Percentiles rank a stretch among this genome's conserved stretches.
Conservation (phyloP, 495 filamentous ascomycete species). For the Podospora appendiculata region DNA sequence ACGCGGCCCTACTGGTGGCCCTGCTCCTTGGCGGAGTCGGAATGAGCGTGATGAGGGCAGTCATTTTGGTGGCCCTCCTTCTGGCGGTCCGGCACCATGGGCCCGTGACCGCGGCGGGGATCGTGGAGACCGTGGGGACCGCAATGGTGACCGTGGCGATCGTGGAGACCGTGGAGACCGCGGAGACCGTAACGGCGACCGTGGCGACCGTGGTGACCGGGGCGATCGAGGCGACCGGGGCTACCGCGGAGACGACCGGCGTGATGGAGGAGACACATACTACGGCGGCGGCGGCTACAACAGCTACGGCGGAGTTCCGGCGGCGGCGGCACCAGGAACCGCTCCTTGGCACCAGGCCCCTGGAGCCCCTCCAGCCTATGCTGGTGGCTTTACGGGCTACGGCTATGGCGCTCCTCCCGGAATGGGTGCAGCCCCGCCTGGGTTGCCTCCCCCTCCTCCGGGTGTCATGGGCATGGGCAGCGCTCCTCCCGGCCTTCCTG, state of each 20-base stretch:
- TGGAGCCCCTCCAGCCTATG: constrained; percentile 44
- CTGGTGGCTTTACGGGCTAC: constrained; percentile 49
- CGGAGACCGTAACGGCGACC: constrained; percentile 3
- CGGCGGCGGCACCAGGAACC: constrained; percentile 46
- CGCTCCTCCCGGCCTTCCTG: constrained; percentile 53
- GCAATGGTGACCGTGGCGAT: constrained; percentile 16
- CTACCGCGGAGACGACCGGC: constrained; percentile 11
- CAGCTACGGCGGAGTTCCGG: constrained; percentile 22
- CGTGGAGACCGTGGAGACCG: constrained; percentile 40
- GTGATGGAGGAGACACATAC: constrained; percentile 37
- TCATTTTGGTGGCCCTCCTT: constrained; percentile 20
- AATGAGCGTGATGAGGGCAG: constrained; percentile 33
- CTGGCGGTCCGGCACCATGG: constrained; percentile 39
- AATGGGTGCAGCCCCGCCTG: constrained; percentile 41
- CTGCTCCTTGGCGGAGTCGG: constrained; percentile 66
- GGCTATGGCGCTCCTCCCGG: constrained; percentile 56
- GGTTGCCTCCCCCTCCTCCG: constrained; percentile 55
- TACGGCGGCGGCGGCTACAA: constrained; percentile 24
- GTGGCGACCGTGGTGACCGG: not conserved
- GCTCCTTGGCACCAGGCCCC: constrained; percentile 65
- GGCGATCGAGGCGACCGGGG: constrained; percentile 23
- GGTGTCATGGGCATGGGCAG: constrained; percentile 20
- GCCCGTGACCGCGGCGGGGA: constrained; percentile 40
- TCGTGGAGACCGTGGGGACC: constrained; percentile 9
- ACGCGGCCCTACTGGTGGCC: constrained; percentile 75